phyloP scores from a whole-genome alignment of 805 yeast genomes.

The Cyberlindnera nakhonratchasimensis region DNA sequence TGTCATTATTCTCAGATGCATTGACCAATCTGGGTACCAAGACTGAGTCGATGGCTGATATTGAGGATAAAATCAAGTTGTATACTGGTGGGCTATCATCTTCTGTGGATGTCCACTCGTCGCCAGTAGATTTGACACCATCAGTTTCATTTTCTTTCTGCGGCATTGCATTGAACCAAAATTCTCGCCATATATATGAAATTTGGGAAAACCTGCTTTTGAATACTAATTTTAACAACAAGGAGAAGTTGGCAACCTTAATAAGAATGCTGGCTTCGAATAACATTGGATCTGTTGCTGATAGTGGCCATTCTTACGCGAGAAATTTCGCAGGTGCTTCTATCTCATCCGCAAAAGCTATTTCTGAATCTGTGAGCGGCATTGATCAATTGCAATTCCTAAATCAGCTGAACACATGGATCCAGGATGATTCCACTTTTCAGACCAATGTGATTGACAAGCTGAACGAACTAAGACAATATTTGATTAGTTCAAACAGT shows the following conservation, averaged over 20 bases:
- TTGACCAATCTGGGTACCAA: constrained; percentile 86
- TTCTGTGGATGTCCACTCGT: constrained; percentile 51
- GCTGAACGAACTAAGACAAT: constrained; percentile 47
- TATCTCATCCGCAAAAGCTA: constrained; percentile 54
- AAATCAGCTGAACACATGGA: constrained; percentile 48
- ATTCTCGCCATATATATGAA: constrained; percentile 55
- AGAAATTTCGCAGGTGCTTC: constrained; percentile 61
- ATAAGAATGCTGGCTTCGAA: constrained; percentile 74
- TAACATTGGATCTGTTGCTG: constrained; percentile 75
- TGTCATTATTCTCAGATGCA: constrained; percentile 77
- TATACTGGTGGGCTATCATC: constrained; percentile 82
- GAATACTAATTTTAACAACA: constrained; percentile 63
- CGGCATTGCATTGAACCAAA: constrained; percentile 69
- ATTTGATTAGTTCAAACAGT: constrained; percentile 39
- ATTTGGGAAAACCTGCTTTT: constrained; percentile 67
- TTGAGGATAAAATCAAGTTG: constrained; percentile 80
- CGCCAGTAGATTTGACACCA: constrained; percentile 49
- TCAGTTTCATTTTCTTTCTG: constrained; percentile 52
- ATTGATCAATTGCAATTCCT: constrained; percentile 72
- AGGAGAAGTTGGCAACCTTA: constrained; percentile 67
- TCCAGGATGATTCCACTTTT: constrained; percentile 46
- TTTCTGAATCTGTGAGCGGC: constrained; percentile 69
- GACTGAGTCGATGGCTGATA: constrained; percentile 62
- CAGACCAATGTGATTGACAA: constrained; percentile 62
- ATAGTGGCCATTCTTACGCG: constrained; percentile 85